Percentiles rank a stretch among this genome's conserved stretches.
Conservation (phyloP, 2,329 filamentous ascomycete genomes). For the Exophiala alcalophila region DNA sequence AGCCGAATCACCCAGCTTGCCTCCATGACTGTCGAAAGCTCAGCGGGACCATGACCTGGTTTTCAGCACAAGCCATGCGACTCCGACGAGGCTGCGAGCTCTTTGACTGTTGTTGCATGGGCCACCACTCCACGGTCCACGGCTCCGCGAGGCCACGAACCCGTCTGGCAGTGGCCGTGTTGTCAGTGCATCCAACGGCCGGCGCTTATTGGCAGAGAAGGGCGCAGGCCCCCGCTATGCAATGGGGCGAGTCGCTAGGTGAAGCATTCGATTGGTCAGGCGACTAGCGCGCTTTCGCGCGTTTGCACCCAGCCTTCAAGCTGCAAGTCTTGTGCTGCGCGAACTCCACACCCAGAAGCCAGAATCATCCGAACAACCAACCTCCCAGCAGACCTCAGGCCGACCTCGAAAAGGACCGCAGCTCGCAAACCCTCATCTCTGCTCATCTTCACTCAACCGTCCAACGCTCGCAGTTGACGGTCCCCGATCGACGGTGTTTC, state of each 20-base stretch:
- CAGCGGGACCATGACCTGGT: not conserved
- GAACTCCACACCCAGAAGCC: conserved; percentile 17
- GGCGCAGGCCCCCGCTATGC: no score
- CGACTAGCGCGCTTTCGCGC: no score
- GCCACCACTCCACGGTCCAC: no score
- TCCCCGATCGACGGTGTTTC: conserved; percentile 19
- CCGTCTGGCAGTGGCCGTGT: no score
- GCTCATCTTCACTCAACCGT: conserved; percentile 13
- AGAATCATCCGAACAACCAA: conserved; percentile 19
- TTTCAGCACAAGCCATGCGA: not conserved
- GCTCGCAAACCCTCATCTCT: conserved; percentile 6
- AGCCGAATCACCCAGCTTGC: conserved; percentile 23
- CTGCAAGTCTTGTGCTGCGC: conserved; percentile 7
- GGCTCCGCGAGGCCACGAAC: no score
- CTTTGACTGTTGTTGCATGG: no score
- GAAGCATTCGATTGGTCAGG: no score
- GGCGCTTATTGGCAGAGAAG: no score
- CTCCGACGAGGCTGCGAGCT: no score
- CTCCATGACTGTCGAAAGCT: conserved; percentile 5
- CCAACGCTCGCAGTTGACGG: conserved; percentile 10
- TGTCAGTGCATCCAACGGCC: no score
- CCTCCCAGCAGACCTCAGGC: conserved; percentile 19
- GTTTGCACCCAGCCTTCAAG: no score
- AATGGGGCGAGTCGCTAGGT: no score
- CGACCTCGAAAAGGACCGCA: conserved; percentile 20